These are phyloP conservation scores for Imleria badia DNA, from an alignment of 768 basidiomycete genomes.

Conservation along the genomic window DNA sequence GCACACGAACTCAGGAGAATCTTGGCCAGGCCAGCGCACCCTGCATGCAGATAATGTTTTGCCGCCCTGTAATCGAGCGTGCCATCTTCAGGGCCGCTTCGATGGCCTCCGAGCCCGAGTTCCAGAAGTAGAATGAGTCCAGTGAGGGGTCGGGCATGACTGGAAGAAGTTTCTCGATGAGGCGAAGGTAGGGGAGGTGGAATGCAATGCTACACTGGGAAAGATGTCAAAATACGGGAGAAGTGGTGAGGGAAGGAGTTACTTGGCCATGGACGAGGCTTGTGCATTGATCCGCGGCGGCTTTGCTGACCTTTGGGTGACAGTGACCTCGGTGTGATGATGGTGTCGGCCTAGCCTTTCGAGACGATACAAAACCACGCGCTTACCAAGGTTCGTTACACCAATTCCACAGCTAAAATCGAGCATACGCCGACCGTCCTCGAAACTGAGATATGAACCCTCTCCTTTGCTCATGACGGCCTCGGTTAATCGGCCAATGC, in stretches of 20 bases:
- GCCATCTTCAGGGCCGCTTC: constrained; percentile 91
- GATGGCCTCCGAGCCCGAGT: constrained; percentile 92
- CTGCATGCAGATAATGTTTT: constrained; percentile 92
- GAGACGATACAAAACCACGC: neutral
- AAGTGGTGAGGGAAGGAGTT: neutral
- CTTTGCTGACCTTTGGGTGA: constrained; percentile 81
- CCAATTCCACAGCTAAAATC: constrained; percentile 91
- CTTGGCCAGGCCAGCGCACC: constrained; percentile 41
- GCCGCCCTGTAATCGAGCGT: constrained; percentile 69
- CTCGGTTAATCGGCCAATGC: constrained; percentile 41
- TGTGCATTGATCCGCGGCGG: constrained; percentile 87
- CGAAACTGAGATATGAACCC: constrained; percentile 71
- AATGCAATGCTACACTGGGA: constrained; percentile 86
- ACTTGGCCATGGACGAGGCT: constrained; percentile 80
- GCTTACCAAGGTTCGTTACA: constrained; percentile 77
- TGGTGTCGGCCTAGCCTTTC: neutral
- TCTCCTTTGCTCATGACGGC: constrained; percentile 66
- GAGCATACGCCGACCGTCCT: constrained; percentile 70
- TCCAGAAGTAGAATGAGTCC: constrained; percentile 97
- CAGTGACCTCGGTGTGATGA: constrained; percentile 62
- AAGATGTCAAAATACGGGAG: neutral
- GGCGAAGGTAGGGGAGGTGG: constrained; percentile 80
- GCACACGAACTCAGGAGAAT: neutral
- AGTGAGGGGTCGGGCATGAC: constrained; percentile 89
- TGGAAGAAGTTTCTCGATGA: constrained; percentile 82